Conservation (phyloP, 2,329 filamentous ascomycete species). For the Hypoxylon sp. region DNA sequence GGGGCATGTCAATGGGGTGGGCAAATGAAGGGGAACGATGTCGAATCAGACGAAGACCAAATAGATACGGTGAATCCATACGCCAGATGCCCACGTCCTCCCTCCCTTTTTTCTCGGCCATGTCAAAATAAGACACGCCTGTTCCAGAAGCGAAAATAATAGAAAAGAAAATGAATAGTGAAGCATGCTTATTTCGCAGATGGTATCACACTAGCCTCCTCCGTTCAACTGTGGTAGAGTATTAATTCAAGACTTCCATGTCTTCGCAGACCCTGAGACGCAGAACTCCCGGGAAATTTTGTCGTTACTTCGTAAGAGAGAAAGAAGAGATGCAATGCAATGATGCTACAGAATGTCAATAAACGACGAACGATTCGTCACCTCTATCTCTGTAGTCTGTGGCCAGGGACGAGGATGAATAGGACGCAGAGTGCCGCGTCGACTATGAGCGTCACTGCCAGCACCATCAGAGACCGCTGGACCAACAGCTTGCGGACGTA, state of each 20-base stretch:
- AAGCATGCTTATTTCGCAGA: conserved; percentile 23
- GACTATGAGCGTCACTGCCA: conserved; percentile 76
- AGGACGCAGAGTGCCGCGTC: conserved; percentile 85
- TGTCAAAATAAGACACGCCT: neutral
- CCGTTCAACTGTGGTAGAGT: conserved; percentile 14
- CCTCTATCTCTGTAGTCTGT: conserved; percentile 64
- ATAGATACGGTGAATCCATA: conserved; percentile 17
- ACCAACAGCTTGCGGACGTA: conserved; percentile 87
- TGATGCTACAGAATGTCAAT: neutral
- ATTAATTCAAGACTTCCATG: conserved; percentile 27
- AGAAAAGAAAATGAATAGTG: conserved; percentile 12
- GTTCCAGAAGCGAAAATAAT: conserved; percentile 11
- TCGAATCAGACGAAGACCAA: neutral
- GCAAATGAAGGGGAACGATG: neutral
- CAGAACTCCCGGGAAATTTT: conserved; percentile 32
- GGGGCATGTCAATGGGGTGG: neutral
- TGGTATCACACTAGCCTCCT: conserved; percentile 32
- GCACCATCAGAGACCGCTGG: conserved; percentile 82
- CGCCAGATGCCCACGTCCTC: conserved; percentile 18
- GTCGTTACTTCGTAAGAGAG: conserved; percentile 41
- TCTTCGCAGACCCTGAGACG: conserved; percentile 14
- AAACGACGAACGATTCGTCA: neutral
- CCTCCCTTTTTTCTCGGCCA: neutral
- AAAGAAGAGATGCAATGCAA: conserved; percentile 7
- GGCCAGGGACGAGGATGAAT: conserved; percentile 95